Conservation (phyloP, 1,284 basidiomycete species). For the Phlebopus sp. region DNA sequence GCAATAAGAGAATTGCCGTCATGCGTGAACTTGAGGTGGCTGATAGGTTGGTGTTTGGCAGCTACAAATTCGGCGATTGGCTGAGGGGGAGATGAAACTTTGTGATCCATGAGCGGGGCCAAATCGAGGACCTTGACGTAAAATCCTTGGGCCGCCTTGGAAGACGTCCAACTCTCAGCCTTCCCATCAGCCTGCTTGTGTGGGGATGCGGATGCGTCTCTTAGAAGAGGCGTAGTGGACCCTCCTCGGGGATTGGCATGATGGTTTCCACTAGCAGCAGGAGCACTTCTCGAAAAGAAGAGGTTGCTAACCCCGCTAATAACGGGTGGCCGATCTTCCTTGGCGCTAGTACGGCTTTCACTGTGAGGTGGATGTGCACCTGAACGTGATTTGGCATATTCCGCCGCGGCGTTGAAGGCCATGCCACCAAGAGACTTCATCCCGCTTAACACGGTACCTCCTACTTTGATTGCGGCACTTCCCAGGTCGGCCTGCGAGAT, state of each 20-base stretch:
- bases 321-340: constrained; percentile 14
- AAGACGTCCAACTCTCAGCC: constrained; percentile 2
- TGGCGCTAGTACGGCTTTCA: constrained; percentile 9
- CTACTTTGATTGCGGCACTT: constrained; percentile 53
- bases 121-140: constrained; percentile 59
- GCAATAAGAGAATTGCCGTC: constrained; percentile 61
- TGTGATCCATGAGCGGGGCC: constrained; percentile 32
- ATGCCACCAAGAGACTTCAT: constrained; percentile 65
- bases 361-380: constrained; percentile 4
- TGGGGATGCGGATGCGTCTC: constrained; percentile 11
- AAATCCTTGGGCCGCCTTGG: constrained; percentile 26
- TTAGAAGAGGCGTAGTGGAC: constrained; percentile 2
- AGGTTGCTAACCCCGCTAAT: constrained; percentile 23
- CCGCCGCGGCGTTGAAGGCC: constrained; percentile 52
- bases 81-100: constrained; percentile 25
- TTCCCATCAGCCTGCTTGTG: constrained; percentile 11
- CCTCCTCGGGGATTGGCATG: constrained; percentile 14
- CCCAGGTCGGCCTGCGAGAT: constrained; percentile 48
- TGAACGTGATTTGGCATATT: constrained; percentile 29
- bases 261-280: constrained; percentile 38
- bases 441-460: constrained; percentile 59
- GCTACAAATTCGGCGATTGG: constrained; percentile 48
- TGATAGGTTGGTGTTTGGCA: constrained; percentile 47
- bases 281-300: constrained; percentile 66
- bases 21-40: constrained; percentile 53